Percentiles rank a stretch among this genome's conserved stretches.
Evolutionary conservation across 768 basidiomycete genomes (phyloP).

Genomic region (Hygrocybe coccinea): DNA sequence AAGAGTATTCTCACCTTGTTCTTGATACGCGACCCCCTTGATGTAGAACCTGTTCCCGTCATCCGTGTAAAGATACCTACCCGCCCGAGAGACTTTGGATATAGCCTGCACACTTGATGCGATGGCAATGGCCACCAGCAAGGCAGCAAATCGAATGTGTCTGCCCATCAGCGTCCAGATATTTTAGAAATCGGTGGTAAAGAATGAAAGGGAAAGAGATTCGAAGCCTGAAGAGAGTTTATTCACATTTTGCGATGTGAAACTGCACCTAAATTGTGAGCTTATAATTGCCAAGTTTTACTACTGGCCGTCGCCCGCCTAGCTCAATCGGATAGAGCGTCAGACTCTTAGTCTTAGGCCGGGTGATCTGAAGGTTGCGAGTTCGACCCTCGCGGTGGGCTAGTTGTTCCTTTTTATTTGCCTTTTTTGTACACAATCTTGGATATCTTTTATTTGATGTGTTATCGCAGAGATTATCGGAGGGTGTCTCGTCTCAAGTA

Average conservation of each 20-base stretch:
- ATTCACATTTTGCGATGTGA: too few species aligned
- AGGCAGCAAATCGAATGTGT: neutral
- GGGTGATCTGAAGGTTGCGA: conserved; percentile 72
- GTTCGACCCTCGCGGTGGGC: conserved; percentile 84
- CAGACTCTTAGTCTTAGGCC: conserved; percentile 36
- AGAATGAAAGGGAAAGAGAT: neutral
- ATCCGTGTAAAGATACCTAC: conserved; percentile 76
- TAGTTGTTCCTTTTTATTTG: conserved; percentile 16
- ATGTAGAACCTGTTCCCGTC: conserved; percentile 81
- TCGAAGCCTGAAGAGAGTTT: too few species aligned
- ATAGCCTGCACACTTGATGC: conserved; percentile 60
- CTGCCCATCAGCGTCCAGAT: neutral
- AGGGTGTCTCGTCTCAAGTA: too few species aligned
- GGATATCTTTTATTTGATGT: too few species aligned
- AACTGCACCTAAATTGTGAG: too few species aligned
- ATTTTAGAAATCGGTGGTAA: too few species aligned
- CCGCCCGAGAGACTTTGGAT: conserved; percentile 60
- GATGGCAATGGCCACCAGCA: conserved; percentile 38
- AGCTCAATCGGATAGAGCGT: conserved; percentile 67
- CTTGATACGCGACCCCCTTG: conserved; percentile 82
- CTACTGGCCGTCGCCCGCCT: conserved; percentile 52
- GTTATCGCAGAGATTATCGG: too few species aligned
- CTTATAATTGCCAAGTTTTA: too few species aligned
- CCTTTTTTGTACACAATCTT: too few species aligned
- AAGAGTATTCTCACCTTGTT: conserved; percentile 51